Percentiles rank a stretch among this genome's conserved stretches.
Evolutionary conservation across 179 eudicot genomes (phyloP).

Genomic region (Carnegiea gigantea): DNA sequence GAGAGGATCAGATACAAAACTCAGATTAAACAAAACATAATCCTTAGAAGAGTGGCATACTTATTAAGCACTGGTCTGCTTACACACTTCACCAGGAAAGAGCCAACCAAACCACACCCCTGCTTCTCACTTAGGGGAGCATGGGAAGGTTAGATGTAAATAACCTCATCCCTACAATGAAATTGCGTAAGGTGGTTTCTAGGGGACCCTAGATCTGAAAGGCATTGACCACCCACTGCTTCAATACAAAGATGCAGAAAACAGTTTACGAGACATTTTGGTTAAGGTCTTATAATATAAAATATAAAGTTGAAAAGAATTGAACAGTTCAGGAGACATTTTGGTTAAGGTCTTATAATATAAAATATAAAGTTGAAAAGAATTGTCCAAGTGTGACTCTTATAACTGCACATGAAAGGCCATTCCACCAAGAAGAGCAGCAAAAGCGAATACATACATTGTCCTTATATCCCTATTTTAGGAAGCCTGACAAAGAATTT

Average conservation of each 20-base stretch:
- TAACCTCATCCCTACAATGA: no score
- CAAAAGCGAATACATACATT: background rate
- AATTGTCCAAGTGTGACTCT: background rate
- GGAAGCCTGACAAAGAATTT: no score
- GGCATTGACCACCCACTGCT: background rate
- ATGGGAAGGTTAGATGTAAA: no score
- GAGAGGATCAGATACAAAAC: constrained; percentile 11
- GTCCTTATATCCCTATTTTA: background rate
- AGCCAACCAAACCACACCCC: background rate
- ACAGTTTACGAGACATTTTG: background rate
- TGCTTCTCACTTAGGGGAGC: background rate
- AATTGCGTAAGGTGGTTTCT: no score
- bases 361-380: no score
- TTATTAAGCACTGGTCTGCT: background rate
- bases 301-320: no score
- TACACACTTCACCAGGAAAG: background rate
- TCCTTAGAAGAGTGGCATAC: background rate
- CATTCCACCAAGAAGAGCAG: background rate
- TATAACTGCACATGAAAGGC: background rate
- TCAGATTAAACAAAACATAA: background rate
- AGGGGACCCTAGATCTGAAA: background rate
- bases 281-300: no score
- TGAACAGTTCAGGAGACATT: background rate
- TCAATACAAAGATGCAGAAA: background rate
- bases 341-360: no score